phyloP scores from a whole-genome alignment of 2,329 filamentous ascomycete species.

The Calonectria henricotiae region DNA sequence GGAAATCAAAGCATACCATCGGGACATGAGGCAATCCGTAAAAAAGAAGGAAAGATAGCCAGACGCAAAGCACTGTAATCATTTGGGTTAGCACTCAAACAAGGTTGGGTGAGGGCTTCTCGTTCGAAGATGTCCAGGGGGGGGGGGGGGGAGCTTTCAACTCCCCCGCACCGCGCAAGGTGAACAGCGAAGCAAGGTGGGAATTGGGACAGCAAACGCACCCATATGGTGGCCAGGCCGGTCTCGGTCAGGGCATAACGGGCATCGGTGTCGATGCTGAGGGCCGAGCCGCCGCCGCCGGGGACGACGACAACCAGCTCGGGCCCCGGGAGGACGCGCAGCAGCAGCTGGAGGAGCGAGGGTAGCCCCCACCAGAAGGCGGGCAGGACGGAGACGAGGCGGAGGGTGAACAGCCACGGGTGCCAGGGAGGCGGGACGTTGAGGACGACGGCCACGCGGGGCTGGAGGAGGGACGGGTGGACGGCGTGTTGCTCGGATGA shows the following conservation, averaged over 20 bases:
- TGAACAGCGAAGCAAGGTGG: not conserved
- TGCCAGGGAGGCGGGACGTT: constrained; percentile 83
- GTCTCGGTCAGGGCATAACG: constrained; percentile 75
- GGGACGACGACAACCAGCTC: constrained; percentile 53
- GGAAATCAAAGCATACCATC: constrained; percentile 72
- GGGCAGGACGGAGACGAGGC: constrained; percentile 81
- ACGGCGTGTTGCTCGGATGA: constrained; percentile 37
- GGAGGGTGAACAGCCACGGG: constrained; percentile 79
- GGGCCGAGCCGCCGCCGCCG: constrained; percentile 41
- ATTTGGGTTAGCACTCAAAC: constrained; percentile 35
- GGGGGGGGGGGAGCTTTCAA: not conserved
- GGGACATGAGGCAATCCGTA: constrained; percentile 87
- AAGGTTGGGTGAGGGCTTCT: not conserved
- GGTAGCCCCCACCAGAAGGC: constrained; percentile 81
- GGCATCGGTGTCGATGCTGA: constrained; percentile 48
- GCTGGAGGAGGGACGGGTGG: constrained; percentile 73
- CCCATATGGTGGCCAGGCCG: constrained; percentile 82
- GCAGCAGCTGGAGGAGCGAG: constrained; percentile 78
- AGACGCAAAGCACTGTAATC: constrained; percentile 78
- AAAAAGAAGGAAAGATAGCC: constrained; percentile 88
- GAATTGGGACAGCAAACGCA: constrained; percentile 59
- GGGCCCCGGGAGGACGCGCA: constrained; percentile 70
- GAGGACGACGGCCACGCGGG: constrained; percentile 84
- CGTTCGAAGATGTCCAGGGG: not conserved
- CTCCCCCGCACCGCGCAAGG: not conserved